Conservation (phyloP, 176 grass and related monocot genomes). For the Ananas comosus region DNA sequence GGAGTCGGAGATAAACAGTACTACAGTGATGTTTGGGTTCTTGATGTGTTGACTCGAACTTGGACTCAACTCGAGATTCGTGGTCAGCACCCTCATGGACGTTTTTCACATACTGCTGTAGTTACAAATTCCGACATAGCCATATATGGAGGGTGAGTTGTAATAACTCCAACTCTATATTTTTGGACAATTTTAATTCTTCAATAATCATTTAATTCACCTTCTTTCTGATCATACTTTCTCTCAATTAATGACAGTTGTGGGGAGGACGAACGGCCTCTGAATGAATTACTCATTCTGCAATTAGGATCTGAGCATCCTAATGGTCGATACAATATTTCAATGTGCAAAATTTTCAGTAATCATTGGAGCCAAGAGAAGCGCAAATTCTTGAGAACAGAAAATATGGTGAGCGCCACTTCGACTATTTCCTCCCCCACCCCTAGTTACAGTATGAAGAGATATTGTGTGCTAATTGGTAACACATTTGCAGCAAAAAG, state of each 20-base stretch:
- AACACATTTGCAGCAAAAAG: conserved; percentile 30
- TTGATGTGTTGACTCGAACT: conserved; percentile 44
- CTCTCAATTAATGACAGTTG: conserved; percentile 41
- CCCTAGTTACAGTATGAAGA: too few species aligned
- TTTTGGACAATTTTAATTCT: neutral
- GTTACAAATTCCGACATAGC: conserved; percentile 64
- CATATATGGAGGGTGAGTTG: conserved; percentile 86
- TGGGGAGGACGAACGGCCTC: conserved; percentile 77
- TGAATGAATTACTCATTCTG: conserved; percentile 86
- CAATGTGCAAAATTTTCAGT: conserved; percentile 93
- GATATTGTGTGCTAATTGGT: neutral
- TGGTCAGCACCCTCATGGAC: conserved; percentile 81
- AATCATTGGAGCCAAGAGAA: conserved; percentile 90
- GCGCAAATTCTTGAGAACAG: conserved; percentile 52
- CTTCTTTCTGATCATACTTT: conserved; percentile 3
- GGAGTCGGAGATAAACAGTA: conserved; percentile 97
- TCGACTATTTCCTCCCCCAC: too few species aligned
- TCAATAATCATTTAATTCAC: neutral
- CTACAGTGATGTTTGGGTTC: conserved; percentile 93
- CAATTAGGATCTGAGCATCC: conserved; percentile 91
- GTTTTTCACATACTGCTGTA: conserved; percentile 81
- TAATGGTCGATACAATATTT: conserved; percentile 83
- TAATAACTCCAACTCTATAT: neutral
- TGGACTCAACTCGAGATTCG: conserved; percentile 80
- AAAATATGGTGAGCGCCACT: conserved; percentile 29